phyloP scores from a whole-genome alignment of 169 alveolate genomes.

The Plasmodium cynomolgi region DNA sequence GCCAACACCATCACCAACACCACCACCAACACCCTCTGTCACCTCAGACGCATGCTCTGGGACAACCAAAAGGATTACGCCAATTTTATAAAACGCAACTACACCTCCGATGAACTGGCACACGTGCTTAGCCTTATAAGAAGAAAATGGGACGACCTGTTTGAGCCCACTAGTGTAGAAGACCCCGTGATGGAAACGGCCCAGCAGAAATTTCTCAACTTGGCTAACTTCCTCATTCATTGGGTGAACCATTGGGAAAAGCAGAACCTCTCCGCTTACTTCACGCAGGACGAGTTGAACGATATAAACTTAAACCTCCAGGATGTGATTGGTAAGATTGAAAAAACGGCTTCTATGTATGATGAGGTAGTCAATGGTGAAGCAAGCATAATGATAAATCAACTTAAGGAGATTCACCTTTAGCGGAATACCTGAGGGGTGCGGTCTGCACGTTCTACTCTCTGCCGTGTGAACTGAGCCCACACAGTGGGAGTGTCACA shows the following conservation, averaged over 20 bases:
- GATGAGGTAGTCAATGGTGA: neutral
- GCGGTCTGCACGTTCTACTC: neutral
- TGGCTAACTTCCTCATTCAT: slow-evolving; percentile 28
- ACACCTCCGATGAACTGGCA: slow-evolving; percentile 51
- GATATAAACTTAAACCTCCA: slow-evolving; percentile 8
- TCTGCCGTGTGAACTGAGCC: neutral
- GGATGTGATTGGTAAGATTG: neutral
- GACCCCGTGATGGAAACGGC: neutral
- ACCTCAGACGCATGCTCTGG: slow-evolving; percentile 16
- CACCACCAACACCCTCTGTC: neutral
- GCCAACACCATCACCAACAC: neutral
- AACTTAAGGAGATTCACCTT: neutral
- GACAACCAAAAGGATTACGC: slow-evolving; percentile 17
- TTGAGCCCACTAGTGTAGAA: neutral
- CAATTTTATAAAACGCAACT: slow-evolving; percentile 9
- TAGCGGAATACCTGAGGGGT: neutral
- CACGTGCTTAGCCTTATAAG: slow-evolving; percentile 14
- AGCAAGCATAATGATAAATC: neutral
- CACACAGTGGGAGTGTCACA: neutral
- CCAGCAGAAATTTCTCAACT: neutral
- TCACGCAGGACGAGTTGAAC: slow-evolving; percentile 26
- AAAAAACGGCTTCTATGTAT: neutral
- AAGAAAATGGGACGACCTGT: slow-evolving; percentile 10
- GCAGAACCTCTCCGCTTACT: slow-evolving; percentile 12
- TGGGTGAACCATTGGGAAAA: slow-evolving; percentile 16